Conservation (phyloP, 2,329 filamentous ascomycete species). For the Dothiorella sarmentorum region DNA sequence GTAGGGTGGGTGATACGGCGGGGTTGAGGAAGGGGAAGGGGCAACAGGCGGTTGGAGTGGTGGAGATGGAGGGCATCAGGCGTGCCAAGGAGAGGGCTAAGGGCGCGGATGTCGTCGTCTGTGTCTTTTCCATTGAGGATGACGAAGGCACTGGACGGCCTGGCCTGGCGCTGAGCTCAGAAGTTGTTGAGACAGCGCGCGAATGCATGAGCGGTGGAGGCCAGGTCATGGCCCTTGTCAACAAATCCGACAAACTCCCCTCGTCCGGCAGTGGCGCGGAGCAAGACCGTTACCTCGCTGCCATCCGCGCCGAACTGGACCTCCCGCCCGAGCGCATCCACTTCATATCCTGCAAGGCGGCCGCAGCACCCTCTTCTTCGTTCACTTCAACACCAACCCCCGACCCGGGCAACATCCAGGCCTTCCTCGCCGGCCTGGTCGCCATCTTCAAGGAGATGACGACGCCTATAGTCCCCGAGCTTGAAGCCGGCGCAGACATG, state of each 20-base stretch:
- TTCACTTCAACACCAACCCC: neutral
- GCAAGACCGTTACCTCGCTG: conserved; percentile 20
- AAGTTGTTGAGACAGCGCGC: conserved; percentile 54
- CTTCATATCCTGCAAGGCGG: conserved; percentile 70
- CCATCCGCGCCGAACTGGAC: conserved; percentile 24
- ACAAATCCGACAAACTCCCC: conserved; percentile 58
- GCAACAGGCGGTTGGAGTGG: conserved; percentile 55
- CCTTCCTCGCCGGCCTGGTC: conserved; percentile 66
- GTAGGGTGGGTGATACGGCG: conserved; percentile 92
- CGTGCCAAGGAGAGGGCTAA: conserved; percentile 76
- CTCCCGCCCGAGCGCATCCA: conserved; percentile 47
- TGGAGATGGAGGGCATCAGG: conserved; percentile 88
- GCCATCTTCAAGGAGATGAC: conserved; percentile 69
- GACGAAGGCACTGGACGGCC: conserved; percentile 24
- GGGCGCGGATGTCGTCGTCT: conserved; percentile 81
- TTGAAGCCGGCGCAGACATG: conserved; percentile 48
- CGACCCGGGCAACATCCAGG: conserved; percentile 65
- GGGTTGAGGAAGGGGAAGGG: conserved; percentile 58
- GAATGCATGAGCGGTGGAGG: conserved; percentile 49
- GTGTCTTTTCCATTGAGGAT: conserved; percentile 69
- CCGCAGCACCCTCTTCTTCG: conserved; percentile 30
- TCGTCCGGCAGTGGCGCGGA: conserved; percentile 8
- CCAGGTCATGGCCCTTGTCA: conserved; percentile 57
- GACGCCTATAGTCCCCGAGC: conserved; percentile 41
- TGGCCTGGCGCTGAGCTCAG: conserved; percentile 48